phyloP scores from a whole-genome alignment of 2,329 filamentous ascomycete genomes.

The Aspergillus chevalieri region DNA sequence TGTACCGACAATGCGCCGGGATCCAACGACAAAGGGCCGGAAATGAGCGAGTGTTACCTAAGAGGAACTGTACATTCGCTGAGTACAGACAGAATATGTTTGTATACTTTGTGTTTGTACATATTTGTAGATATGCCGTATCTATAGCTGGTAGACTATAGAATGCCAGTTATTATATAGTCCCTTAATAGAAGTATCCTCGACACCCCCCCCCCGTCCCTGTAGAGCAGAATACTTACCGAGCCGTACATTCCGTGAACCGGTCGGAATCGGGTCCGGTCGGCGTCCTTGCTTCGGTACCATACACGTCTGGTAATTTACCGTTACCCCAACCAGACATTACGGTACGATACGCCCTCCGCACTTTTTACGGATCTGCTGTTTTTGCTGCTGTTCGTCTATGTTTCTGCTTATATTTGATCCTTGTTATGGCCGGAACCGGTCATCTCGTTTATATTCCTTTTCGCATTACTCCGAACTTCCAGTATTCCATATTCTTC shows the following conservation, averaged over 20 bases:
- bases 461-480: background rate
- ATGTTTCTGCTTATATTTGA: no score
- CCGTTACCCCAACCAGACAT: background rate
- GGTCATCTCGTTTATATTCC: conserved; percentile 16
- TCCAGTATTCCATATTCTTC: conserved; percentile 2
- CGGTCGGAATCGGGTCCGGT: background rate
- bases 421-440: no score
- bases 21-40: background rate
- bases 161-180: no score
- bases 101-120: no score
- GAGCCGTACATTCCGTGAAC: background rate
- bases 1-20: no score
- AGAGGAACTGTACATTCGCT: background rate
- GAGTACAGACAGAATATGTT: background rate
- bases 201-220: background rate
- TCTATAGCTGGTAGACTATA: no score
- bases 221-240: background rate
- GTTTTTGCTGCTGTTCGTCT: no score
- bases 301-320: background rate
- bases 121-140: no score
- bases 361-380: background rate
- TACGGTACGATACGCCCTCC: background rate
- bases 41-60: background rate
- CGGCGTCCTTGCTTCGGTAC: background rate
- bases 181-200: background rate